Conservation (phyloP, 805 yeast genomes). For the Myxozyma lipomycoides region DNA sequence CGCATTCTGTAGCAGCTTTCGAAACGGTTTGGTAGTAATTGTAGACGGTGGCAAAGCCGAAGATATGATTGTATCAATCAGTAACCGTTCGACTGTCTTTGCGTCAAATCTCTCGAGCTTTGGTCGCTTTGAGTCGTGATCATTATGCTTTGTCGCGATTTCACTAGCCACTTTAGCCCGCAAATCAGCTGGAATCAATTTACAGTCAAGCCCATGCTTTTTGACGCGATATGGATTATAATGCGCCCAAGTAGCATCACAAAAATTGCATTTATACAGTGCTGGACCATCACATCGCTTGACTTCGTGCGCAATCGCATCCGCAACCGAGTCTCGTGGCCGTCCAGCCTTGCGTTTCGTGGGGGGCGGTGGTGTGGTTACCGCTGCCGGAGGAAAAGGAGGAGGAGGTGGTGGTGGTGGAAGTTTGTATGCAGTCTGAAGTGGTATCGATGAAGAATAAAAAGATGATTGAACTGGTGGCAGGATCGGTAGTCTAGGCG, state of each 20-base stretch:
- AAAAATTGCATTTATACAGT: constrained; percentile 24
- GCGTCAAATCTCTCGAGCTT: constrained; percentile 11
- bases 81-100: constrained; percentile 8
- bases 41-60: constrained; percentile 3
- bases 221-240: constrained; percentile 28
- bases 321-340: constrained; percentile 29
- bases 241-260: constrained; percentile 28
- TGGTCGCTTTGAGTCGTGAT: constrained; percentile 8
- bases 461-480: neutral
- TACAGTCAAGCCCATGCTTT: constrained; percentile 28
- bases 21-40: constrained; percentile 3
- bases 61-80: constrained; percentile 16
- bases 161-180: constrained; percentile 17
- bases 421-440: neutral
- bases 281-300: constrained; percentile 19
- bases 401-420: neutral
- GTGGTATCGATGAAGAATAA: neutral
- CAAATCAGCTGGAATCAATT: constrained; percentile 25
- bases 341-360: constrained; percentile 27
- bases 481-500: neutral
- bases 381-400: constrained; percentile 1
- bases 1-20: constrained; percentile 5
- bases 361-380: neutral
- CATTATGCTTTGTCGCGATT: constrained; percentile 10
- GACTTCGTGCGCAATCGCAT: constrained; percentile 28